Percentiles rank a stretch among this genome's conserved stretches.
These are phyloP conservation scores for Candida pseudofarinosa DNA, from an alignment of 805 yeast genomes.

Conservation along the genomic window DNA sequence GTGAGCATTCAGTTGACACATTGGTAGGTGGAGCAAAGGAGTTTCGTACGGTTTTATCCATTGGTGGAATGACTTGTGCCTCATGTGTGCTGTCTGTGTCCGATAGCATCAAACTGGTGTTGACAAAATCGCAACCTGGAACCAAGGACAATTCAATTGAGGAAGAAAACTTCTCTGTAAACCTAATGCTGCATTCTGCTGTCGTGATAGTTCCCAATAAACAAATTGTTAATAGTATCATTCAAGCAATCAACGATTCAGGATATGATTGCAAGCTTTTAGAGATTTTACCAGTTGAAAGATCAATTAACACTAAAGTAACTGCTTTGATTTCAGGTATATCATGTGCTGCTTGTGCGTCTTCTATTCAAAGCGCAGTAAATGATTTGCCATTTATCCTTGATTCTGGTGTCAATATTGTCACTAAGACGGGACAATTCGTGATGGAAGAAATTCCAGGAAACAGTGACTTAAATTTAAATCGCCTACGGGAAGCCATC, in stretches of 20 bases:
- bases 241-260: slow-evolving; percentile 22
- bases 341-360: slow-evolving; percentile 69
- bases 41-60: slow-evolving; percentile 47
- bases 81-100: slow-evolving; percentile 30
- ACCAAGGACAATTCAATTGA: slow-evolving; percentile 2
- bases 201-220: slow-evolving; percentile 51
- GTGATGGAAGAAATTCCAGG: slow-evolving; percentile 43
- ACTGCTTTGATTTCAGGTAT: slow-evolving; percentile 68
- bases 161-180: slow-evolving; percentile 44
- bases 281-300: slow-evolving; percentile 57
- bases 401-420: slow-evolving; percentile 50
- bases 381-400: slow-evolving; percentile 48
- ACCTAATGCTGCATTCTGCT: slow-evolving; percentile 50
- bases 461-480: slow-evolving; percentile 20
- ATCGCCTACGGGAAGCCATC: slow-evolving; percentile 44
- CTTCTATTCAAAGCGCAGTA: slow-evolving; percentile 48
- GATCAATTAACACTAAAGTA: slow-evolving; percentile 46
- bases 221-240: slow-evolving; percentile 35
- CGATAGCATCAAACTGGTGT: slow-evolving; percentile 23
- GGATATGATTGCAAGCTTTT: slow-evolving; percentile 48
- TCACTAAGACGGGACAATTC: slow-evolving; percentile 63
- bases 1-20: slow-evolving; percentile 21
- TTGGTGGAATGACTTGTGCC: slow-evolving; percentile 45
- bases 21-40: slow-evolving; percentile 24
- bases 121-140: slow-evolving; percentile 2